Evolutionary conservation across 192 early-diverging fungal genomes (phyloP).

Genomic region (Lobosporangium transversale): DNA sequence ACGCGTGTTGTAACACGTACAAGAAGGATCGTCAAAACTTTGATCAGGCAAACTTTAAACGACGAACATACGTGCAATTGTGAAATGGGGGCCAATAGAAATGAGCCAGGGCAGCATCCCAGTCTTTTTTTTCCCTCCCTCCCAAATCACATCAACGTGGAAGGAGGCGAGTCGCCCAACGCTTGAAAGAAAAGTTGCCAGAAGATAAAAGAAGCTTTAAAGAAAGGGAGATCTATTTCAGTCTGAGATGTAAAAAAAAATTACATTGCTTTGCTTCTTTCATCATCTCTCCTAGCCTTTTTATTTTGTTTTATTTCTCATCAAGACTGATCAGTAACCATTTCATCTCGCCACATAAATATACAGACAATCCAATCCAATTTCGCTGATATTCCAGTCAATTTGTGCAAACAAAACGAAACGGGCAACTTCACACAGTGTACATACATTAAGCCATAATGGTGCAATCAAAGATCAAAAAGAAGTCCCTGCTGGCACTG

Average conservation of each 20-base stretch:
- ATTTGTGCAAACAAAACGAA: background rate
- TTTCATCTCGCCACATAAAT: background rate
- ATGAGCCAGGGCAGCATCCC: conserved; percentile 32
- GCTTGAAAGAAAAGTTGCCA: background rate
- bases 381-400: too few relatives aligned
- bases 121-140: background rate
- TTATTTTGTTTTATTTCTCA: background rate
- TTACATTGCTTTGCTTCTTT: background rate
- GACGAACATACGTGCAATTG: too few relatives aligned
- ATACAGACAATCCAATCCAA: background rate
- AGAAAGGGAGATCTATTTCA: too few relatives aligned
- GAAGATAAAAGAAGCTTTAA: background rate
- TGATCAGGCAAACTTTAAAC: too few relatives aligned
- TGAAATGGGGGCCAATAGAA: conserved; percentile 37
- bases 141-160: conserved; percentile 8
- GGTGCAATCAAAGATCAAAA: conserved; percentile 30
- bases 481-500: conserved; percentile 36
- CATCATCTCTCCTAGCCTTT: background rate
- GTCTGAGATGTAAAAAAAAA: background rate
- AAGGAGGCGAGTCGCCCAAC: background rate
- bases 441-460: background rate
- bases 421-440: background rate
- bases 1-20: too few relatives aligned
- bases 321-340: background rate
- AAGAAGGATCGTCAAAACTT: too few relatives aligned